Evolutionary conservation across 2,329 filamentous ascomycete genomes (phyloP).

Genomic region (Fusarium phyllophilum): DNA sequence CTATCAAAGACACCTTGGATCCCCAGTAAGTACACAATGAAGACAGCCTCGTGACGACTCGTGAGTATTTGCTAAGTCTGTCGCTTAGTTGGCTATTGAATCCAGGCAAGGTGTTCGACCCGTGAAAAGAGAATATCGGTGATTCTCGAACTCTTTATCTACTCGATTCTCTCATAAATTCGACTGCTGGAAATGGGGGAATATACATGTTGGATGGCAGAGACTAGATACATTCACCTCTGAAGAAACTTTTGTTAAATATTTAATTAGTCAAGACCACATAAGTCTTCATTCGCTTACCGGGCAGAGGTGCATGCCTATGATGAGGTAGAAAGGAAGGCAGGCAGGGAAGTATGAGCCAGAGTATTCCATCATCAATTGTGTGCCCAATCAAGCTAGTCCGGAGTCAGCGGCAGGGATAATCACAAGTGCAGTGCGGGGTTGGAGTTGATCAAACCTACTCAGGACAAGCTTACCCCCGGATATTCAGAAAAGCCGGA

Average conservation of each 20-base stretch:
- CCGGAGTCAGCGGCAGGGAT: neutral
- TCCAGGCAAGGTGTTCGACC: neutral
- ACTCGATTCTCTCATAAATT: too few species aligned
- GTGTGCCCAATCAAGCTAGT: neutral
- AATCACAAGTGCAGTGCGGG: neutral
- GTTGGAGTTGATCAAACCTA: neutral
- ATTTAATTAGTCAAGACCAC: accelerated
- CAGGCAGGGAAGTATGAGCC: neutral
- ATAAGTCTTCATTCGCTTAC: neutral
- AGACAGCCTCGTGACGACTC: too few species aligned
- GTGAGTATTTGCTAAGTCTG: neutral
- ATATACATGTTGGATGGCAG: too few species aligned
- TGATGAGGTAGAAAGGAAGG: neutral
- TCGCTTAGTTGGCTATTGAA: neutral
- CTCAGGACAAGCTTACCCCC: neutral
- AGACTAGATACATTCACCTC: neutral
- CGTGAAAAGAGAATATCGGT: neutral
- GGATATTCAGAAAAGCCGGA: neutral
- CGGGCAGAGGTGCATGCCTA: neutral
- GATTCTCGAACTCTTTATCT: too few species aligned
- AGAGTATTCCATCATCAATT: neutral
- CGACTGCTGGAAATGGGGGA: too few species aligned
- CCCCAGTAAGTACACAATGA: neutral
- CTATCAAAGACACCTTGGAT: neutral
- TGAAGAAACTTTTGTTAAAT: neutral